Evolutionary conservation across 73 alveolate species (phyloP), one percentile per base, ranked within the genome.

Genomic region (Effrenium voratum): DNA sequence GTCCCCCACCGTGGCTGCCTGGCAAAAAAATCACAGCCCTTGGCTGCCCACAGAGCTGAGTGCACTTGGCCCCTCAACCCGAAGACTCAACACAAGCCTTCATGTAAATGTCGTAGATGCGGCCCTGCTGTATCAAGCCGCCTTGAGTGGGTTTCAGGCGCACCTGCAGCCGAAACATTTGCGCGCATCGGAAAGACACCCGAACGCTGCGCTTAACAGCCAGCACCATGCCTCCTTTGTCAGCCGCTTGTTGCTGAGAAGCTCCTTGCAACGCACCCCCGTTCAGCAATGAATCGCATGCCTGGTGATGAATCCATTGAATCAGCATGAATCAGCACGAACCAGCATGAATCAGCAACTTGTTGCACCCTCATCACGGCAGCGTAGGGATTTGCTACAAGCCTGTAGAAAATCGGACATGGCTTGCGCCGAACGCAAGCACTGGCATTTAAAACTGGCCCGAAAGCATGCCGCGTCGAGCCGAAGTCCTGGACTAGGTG

Each of bases 41-140:
- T 52, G 63, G 63, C 63, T 52, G 63, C 8, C 63, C 19, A 52
- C 19, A 19, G 8, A 8, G 19, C 19, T 52, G 26, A 12, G 63
- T 52, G 8, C 63, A 52, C 63, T 19, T 52, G 8, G 63, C 63
- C 8, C 26, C 26, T 12, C 19, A 19, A 19, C 63, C 8, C 8
- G 19, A 19, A 12, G 63, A 52, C 63, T 12, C 8, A 52, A 52
- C 19, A 19, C 63, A 52, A 19, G 44, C 82, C 82, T 70, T 70
- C 47, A 70, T 3, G 82, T n/a, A 70, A 38, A 70, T 70, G 47
- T 70, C 82, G 47, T 70, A 70, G 82, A 70, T 70, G 44, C 82
- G 82, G 47, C 82, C 82, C 47, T 32, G 13, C 4, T 19, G 47
- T 4, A 70, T 70, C 47, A 30, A 70, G 26, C 82, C 82, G 82